Evolutionary conservation across 225 moss, liverwort and hornwort species (phyloP), one percentile per base, ranked within the genome.

Genomic region (Climacium dendroides): DNA sequence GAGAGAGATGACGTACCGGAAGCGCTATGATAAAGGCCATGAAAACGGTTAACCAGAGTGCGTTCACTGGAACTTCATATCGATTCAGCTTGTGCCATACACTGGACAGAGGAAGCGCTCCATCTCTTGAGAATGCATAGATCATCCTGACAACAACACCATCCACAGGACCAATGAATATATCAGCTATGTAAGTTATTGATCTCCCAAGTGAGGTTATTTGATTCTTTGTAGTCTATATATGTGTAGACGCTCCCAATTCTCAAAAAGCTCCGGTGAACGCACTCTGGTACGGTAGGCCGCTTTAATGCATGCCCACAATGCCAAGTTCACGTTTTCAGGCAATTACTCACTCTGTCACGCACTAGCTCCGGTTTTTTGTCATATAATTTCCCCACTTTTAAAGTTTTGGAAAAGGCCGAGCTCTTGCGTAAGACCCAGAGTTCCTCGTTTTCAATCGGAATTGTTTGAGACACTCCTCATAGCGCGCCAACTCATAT

Each of bases 111-210:
- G 97, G 97, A 74, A 97, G 78, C 15, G 97, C 97, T 84, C 96
- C 95, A 63, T 97, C 97, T 88, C 97, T 91, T 23, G 95, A 95
- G 62, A 97, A 97, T 58, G 97, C 96, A 55, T 92, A 97, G 61
- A 94, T 90, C 96, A 97, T 97, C 89, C 95, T 96, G 83, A 25
- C 17, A 26, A 55, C 16, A 79, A 41, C n/a, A 12, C 20, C 22
- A 25, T 19, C 28, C 65, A 63, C 19, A 74, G 2, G 14, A 61
- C 29, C 61, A 29, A 48, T 60, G 22, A 29, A n/a, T 62, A 43
- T n/a, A 29, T 60, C 30, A 54, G 26, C 37, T 78, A 55, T 55
- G 37, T n/a, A 50, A 4, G 50, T 50, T 48, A 7, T 17, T 37
- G 2, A 26, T 78, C 78, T 55, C 54, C 26, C 17, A 78, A 55